phyloP scores from a whole-genome alignment of 805 yeast genomes.

The Naumovozyma castellii region DNA sequence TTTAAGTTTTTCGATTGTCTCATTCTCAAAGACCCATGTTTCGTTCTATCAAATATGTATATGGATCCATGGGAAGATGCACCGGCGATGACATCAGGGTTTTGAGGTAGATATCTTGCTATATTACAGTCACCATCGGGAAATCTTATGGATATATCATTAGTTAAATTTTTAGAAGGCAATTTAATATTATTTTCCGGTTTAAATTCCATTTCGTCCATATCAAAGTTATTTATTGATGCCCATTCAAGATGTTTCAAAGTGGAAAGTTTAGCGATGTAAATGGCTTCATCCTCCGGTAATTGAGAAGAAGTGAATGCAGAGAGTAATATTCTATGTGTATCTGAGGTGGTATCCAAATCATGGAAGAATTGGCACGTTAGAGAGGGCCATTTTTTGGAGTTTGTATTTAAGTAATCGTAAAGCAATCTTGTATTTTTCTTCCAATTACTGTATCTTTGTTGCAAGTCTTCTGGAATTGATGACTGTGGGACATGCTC shows the following conservation, averaged over 20 bases:
- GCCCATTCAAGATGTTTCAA: slow-evolving; percentile 26
- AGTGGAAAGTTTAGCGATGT: slow-evolving; percentile 25
- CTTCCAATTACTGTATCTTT: slow-evolving; percentile 50
- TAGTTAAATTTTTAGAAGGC: slow-evolving; percentile 21
- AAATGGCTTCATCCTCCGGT: slow-evolving; percentile 28
- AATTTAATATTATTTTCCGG: slow-evolving; percentile 24
- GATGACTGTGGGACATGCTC: background rate
- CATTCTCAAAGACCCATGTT: slow-evolving; percentile 45
- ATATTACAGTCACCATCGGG: slow-evolving; percentile 55
- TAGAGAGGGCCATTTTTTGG: slow-evolving; percentile 61
- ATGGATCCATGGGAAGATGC: slow-evolving; percentile 57
- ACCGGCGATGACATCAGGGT: slow-evolving; percentile 73
- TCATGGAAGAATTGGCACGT: slow-evolving; percentile 62
- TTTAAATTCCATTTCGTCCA: slow-evolving; percentile 32
- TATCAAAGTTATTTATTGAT: slow-evolving; percentile 30
- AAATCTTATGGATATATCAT: slow-evolving; percentile 22
- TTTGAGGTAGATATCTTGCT: slow-evolving; percentile 71
- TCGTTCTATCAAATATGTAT: slow-evolving; percentile 71
- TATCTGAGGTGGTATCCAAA: slow-evolving; percentile 20
- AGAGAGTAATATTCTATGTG: slow-evolving; percentile 25
- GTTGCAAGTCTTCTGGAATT: slow-evolving; percentile 21
- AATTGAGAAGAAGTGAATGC: slow-evolving; percentile 29
- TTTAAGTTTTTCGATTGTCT: slow-evolving; percentile 8
- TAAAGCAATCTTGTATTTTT: slow-evolving; percentile 70
- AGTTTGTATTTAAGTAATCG: slow-evolving; percentile 60